phyloP scores from a whole-genome alignment of 1,284 basidiomycete genomes.

The Trametes versicolor region DNA sequence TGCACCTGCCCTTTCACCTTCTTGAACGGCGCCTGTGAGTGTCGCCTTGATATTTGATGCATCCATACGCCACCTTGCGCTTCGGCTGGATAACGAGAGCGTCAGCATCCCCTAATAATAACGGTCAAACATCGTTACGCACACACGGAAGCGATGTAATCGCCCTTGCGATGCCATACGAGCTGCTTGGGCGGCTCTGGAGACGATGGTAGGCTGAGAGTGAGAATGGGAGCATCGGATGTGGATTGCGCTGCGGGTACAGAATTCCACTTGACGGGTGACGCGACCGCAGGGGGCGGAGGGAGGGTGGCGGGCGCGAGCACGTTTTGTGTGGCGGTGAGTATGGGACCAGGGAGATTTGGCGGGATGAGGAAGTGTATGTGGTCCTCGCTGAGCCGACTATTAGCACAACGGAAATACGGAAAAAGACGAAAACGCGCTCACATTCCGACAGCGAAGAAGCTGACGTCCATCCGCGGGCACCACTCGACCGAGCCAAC shows the following conservation, averaged over 20 bases:
- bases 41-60: conserved; percentile 92
- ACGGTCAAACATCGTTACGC: conserved; percentile 46
- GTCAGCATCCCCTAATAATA: not conserved
- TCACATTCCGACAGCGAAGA: conserved; percentile 86
- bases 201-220: conserved; percentile 64
- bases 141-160: conserved; percentile 96
- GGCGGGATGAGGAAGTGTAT: conserved; percentile 88
- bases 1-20: conserved; percentile 93
- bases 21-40: conserved; percentile 98
- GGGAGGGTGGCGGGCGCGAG: conserved; percentile 74
- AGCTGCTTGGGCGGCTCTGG: conserved; percentile 89
- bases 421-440: conserved; percentile 46
- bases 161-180: conserved; percentile 94
- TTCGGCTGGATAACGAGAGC: conserved; percentile 49
- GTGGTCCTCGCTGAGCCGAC: conserved; percentile 71
- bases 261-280: conserved; percentile 74
- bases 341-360: conserved; percentile 67
- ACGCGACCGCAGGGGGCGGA: conserved; percentile 64
- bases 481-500: conserved; percentile 95
- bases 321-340: conserved; percentile 70
- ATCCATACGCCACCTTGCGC: conserved; percentile 87
- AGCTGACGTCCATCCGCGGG: conserved; percentile 85
- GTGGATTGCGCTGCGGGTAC: conserved; percentile 56
- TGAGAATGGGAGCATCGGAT: conserved; percentile 66
- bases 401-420: not conserved